phyloP scores from a whole-genome alignment of 176 grass and related monocot genomes.

The Canna indica region DNA sequence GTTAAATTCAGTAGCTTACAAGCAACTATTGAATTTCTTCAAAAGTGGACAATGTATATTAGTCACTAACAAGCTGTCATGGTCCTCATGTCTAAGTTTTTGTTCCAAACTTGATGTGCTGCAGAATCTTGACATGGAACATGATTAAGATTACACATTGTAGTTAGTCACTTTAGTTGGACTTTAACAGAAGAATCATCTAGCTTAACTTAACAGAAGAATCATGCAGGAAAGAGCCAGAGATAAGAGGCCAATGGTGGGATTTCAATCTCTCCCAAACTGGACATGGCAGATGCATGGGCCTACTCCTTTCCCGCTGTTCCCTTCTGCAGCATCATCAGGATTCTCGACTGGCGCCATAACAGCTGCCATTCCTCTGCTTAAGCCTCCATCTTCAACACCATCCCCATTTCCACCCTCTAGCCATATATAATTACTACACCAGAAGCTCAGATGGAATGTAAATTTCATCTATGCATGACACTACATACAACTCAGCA shows the following conservation, averaged over 20 bases:
- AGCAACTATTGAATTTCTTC: not conserved
- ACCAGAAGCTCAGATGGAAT: not conserved
- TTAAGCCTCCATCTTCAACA: not conserved
- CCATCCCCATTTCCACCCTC: not conserved
- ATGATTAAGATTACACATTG: not conserved
- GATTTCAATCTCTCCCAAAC: not conserved
- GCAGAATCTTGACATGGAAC: not conserved
- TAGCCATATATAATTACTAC: not conserved
- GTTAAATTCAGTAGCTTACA: too few relatives aligned
- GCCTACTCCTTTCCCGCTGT: not conserved
- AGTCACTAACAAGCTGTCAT: not conserved
- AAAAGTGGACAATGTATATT: not conserved
- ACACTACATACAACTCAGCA: not conserved
- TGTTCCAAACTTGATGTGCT: not conserved
- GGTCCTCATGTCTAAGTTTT: not conserved
- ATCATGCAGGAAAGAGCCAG: slow-evolving; percentile 1
- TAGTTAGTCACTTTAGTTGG: not conserved
- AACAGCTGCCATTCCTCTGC: slow-evolving; percentile 1
- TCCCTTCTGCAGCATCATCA: slow-evolving; percentile 25
- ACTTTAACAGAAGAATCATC: not conserved
- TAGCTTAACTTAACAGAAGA: not conserved
- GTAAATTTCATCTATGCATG: not conserved
- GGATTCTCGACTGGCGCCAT: slow-evolving; percentile 8
- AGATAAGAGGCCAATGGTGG: slow-evolving; percentile 1
- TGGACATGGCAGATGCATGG: slow-evolving; percentile 13